Base-by-base conservation (phyloP, 2,329 filamentous ascomycete genomes). In the Metarhizium sp. region DNA sequence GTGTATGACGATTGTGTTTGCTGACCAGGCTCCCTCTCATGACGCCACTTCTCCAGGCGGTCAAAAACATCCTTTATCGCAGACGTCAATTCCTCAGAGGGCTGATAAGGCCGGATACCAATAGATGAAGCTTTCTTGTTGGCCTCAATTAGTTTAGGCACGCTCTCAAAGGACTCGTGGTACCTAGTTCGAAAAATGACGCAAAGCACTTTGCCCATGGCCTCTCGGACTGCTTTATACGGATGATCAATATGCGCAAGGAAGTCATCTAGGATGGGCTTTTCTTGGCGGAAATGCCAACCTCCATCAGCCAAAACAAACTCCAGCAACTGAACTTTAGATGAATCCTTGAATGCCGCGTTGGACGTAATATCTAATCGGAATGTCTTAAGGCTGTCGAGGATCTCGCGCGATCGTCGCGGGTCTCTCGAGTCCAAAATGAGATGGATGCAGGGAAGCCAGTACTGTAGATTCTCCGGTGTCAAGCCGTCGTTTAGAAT, bases 341-440 rank as follows among this genome's bases (percentile, higher is more conserved):
- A 95, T 55, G 92, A 96, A 69, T 99, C 95, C 69, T 99, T 99
- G 79, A 99, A 99, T 0, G 94, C 94, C 4, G 95, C 94, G 67
- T 97, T 96, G 0, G 92, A 96, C 6, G 83, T 78, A 86, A 97
- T 92, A 67, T 99, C 94, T 10, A 99, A 78, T 34, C 90, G 82
- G 80, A 97, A 97, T 54, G 85, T 83, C 50, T 87, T 82, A 20
- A 99, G 77, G 70, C 84, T 87, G 60, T 94, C 87, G 40, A 96
- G 82, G 59, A 99, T 79, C 60, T 95, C 92, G 76, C 88, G 91
- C 3, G 85, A 85, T 59, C 92, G 84, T 48, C 95, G 84, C 13
- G 94, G 92, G 70, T 99, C 94, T 65, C 94, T 92, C 11, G 87
- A 85, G 62, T 95, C 90, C 46, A 96, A 77, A 30, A 95, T 82